A percentile compares a stretch with the other conserved stretches of the same genome.
Evolutionary conservation across 2,329 filamentous ascomycete species (phyloP).

Genomic region (Alternaria gaisen): DNA sequence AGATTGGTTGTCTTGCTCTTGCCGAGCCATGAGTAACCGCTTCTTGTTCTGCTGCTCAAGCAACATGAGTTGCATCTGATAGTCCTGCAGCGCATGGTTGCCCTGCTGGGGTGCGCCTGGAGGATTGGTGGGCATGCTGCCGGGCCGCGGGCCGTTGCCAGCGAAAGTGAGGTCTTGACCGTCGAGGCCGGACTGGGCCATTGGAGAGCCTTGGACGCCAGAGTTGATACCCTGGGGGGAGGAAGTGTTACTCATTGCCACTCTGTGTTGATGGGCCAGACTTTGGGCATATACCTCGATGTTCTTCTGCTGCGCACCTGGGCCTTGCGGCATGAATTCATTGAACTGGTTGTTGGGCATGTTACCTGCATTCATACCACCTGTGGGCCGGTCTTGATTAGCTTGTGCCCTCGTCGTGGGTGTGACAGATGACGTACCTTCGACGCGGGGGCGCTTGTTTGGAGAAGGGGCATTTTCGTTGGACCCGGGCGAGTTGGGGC

Average conservation of each 20-base stretch:
- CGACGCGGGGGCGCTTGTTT: conserved; percentile 86
- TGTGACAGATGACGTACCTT: conserved; percentile 69
- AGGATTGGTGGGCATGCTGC: conserved; percentile 68
- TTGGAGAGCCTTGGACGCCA: conserved; percentile 82
- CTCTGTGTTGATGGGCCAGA: conserved; percentile 81
- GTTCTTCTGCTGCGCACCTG: conserved; percentile 77
- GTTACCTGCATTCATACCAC: conserved; percentile 78
- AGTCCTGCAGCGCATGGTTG: conserved; percentile 85
- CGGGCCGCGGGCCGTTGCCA: conserved; percentile 43
- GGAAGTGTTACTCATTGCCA: conserved; percentile 81
- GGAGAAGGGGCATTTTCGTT: conserved; percentile 91
- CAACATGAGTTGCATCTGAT: conserved; percentile 89
- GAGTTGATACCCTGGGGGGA: conserved; percentile 76
- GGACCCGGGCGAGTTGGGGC: conserved; percentile 81
- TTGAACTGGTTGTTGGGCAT: conserved; percentile 81
- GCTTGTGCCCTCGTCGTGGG: conserved; percentile 51
- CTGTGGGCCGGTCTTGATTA: conserved; percentile 67
- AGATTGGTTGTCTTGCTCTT: conserved; percentile 75
- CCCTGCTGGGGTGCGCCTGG: conserved; percentile 62
- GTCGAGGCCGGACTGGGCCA: conserved; percentile 70
- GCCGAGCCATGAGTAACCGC: conserved; percentile 81
- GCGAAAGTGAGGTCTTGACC: conserved; percentile 47
- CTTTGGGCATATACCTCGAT: conserved; percentile 88
- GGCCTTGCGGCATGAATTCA: conserved; percentile 63
- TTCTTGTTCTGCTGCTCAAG: conserved; percentile 90